Evolutionary conservation across 75 land plant species (phyloP).

Genomic region (Pinus albicaulis): DNA sequence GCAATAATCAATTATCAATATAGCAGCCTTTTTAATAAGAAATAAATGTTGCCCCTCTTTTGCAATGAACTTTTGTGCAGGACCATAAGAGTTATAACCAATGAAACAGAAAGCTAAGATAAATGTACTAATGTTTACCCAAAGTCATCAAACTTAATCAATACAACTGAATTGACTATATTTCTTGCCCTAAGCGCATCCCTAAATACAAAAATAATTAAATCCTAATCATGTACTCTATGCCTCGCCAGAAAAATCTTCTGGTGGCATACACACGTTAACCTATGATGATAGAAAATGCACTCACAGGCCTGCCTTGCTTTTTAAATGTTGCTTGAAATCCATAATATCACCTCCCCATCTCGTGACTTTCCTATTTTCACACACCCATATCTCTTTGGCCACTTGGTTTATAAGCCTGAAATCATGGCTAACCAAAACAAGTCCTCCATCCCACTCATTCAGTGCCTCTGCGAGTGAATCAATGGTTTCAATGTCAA

Average conservation of each 20-base stretch:
- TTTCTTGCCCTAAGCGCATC: background rate
- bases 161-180: background rate
- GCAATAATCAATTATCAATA: too few relatives aligned
- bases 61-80: too few relatives aligned
- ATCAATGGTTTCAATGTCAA: slow-evolving; percentile 51
- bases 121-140: too few relatives aligned
- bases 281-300: background rate
- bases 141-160: too few relatives aligned
- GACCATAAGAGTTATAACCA: too few relatives aligned
- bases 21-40: too few relatives aligned
- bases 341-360: slow-evolving; percentile 94
- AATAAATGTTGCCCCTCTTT: too few relatives aligned
- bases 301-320: slow-evolving; percentile 59
- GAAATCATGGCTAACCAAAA: slow-evolving; percentile 89
- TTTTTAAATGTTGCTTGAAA: slow-evolving; percentile 76
- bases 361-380: slow-evolving; percentile 62
- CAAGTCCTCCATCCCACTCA: slow-evolving; percentile 95
- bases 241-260: background rate
- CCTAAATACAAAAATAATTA: background rate
- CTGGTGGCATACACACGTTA: background rate
- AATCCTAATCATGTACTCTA: background rate
- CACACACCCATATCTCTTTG: slow-evolving; percentile 92
- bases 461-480: slow-evolving; percentile 85
- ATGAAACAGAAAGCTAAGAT: too few relatives aligned
- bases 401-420: slow-evolving; percentile 94